Evolutionary conservation across 2,329 filamentous ascomycete genomes (phyloP), one percentile per base, ranked within the genome.

Genomic region (Nigrospora sphaerica): DNA sequence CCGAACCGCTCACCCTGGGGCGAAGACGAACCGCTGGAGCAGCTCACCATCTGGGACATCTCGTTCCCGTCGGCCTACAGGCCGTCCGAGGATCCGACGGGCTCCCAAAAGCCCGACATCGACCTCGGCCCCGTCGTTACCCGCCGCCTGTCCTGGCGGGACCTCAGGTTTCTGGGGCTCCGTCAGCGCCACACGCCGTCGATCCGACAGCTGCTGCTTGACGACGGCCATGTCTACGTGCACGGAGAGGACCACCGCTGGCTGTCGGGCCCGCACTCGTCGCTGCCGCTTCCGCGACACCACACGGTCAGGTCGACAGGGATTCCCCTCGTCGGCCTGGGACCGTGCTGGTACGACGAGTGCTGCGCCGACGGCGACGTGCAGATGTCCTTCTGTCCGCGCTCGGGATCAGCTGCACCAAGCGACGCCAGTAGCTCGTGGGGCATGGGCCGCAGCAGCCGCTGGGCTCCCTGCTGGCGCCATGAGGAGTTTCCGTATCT

Each of bases 41-140:
- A 73, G 32, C 62, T 84, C 28, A 72, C 71, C 14, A 64, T 84
- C 11, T 84, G 79, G 79, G 74, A 83, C 46, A 77, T 84, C 35
- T 72, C 73, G 3, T 61, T 62, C 0, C 63, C 70, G 2, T 75
- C 72, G 5, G 35, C 62, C 1, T 77, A 78, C 55, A 67, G 66
- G 4, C 74, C 77, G 13, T 79, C 74, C 2, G 54, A 69, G 23
- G 75, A 80, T 54, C 72, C 72, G 0, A 63, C 63, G 0, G 69
- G 71, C 1, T 60, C 58, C 37, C 62, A 64, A 16, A 65, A 63
- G 3, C 60, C 63, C 4, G 62, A 64, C 18, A 42, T 53, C 18
- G 48, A 59, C 3, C 48, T 56, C 33, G 62, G 66, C 16, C 74
- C 78, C 0, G 62, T 57, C 28, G 66, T 79, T 12, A 62, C 81